Evolutionary conservation across 768 basidiomycete genomes (phyloP).

Genomic region (Psilocybe subaeruginosa): DNA sequence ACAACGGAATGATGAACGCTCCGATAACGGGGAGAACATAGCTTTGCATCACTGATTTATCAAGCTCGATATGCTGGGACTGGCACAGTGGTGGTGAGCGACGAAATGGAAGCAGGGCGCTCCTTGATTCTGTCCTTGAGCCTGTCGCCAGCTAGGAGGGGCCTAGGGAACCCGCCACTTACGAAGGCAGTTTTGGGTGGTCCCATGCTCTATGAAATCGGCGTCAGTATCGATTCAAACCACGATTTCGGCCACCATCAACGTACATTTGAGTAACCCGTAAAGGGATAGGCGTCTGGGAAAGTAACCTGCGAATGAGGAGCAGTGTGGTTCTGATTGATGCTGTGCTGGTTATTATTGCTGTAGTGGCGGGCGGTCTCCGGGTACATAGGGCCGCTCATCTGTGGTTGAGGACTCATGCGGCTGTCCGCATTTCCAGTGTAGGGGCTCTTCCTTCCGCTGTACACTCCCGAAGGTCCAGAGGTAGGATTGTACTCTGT

Average conservation of each 20-base stretch:
- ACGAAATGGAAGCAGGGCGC: constrained; percentile 28
- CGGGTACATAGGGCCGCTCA: constrained; percentile 25
- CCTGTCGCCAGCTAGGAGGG: constrained; percentile 28
- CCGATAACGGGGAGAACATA: constrained; percentile 9
- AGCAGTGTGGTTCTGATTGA: constrained; percentile 24
- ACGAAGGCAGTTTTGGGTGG: constrained; percentile 29
- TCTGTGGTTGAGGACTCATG: constrained; percentile 19
- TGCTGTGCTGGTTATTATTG: constrained; percentile 1
- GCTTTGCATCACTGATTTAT: neutral
- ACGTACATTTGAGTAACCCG: constrained; percentile 23
- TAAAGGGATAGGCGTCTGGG: constrained; percentile 23
- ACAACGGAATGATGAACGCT: constrained; percentile 1
- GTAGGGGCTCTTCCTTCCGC: constrained; percentile 10
- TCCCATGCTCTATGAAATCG: constrained; percentile 13
- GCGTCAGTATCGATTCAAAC: neutral
- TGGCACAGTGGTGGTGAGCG: constrained; percentile 13
- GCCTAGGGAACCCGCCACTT: constrained; percentile 30
- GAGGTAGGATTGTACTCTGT: constrained; percentile 29
- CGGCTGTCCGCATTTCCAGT: constrained; percentile 13
- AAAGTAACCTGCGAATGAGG: constrained; percentile 25
- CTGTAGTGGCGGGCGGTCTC: constrained; percentile 20
- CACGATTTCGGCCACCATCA: neutral
- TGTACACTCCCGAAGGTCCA: constrained; percentile 26
- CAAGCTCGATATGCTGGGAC: constrained; percentile 11
- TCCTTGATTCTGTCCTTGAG: constrained; percentile 32